Evolutionary conservation across 805 yeast species (phyloP).

Genomic region (Suhomyces sp.): DNA sequence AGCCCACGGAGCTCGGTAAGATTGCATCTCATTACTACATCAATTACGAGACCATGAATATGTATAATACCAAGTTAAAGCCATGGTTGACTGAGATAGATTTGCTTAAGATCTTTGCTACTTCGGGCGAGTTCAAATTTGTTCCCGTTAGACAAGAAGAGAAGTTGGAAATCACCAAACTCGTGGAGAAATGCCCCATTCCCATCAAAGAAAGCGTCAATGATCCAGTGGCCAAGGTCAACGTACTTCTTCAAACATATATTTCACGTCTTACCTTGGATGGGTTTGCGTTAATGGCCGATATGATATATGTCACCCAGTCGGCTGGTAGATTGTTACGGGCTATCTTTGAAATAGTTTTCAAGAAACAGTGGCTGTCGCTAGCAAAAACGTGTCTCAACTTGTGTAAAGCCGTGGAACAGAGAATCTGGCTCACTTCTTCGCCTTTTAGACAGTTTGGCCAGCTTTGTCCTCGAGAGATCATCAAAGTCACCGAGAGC

Average conservation of each 20-base stretch:
- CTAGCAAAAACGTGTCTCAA: slow-evolving; percentile 56
- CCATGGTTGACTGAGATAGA: slow-evolving; percentile 72
- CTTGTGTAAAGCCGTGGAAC: slow-evolving; percentile 76
- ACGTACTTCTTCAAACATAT: slow-evolving; percentile 77
- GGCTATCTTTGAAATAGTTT: slow-evolving; percentile 77
- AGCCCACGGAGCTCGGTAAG: slow-evolving; percentile 64
- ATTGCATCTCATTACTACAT: slow-evolving; percentile 88
- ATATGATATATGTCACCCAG: slow-evolving; percentile 89
- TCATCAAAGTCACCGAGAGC: slow-evolving; percentile 71
- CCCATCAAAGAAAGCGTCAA: slow-evolving; percentile 73
- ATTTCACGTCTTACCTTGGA: slow-evolving; percentile 74
- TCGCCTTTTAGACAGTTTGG: slow-evolving; percentile 85
- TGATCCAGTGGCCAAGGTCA: slow-evolving; percentile 76
- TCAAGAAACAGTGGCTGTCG: slow-evolving; percentile 68
- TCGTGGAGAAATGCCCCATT: slow-evolving; percentile 75
- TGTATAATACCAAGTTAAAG: slow-evolving; percentile 59
- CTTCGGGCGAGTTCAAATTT: slow-evolving; percentile 80
- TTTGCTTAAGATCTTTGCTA: slow-evolving; percentile 69
- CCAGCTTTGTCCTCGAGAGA: slow-evolving; percentile 61
- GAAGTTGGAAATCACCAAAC: slow-evolving; percentile 62
- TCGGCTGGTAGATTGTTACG: slow-evolving; percentile 86
- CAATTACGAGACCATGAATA: slow-evolving; percentile 65
- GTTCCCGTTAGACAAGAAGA: slow-evolving; percentile 89
- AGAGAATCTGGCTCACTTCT: slow-evolving; percentile 77
- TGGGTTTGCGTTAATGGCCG: slow-evolving; percentile 89